Evolutionary conservation across 1,284 basidiomycete genomes (phyloP).

Genomic region (Cutaneotrichosporon sp.): DNA sequence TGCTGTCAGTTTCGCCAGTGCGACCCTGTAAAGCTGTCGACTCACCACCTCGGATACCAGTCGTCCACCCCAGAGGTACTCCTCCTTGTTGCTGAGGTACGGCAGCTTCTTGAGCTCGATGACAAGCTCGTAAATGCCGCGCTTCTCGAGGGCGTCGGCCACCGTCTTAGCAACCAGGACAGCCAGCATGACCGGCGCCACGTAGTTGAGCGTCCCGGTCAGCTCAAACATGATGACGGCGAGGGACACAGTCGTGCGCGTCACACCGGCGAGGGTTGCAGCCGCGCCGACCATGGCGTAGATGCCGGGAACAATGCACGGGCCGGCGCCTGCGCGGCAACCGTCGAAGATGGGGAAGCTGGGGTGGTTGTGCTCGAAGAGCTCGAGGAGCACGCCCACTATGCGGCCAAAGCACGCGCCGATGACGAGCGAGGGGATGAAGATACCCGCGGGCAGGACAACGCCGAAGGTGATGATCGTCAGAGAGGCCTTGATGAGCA

Average conservation of each 20-base stretch:
- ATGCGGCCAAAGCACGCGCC: slow-evolving; percentile 93
- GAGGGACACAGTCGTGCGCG: slow-evolving; percentile 70
- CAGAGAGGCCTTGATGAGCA: slow-evolving; percentile 77
- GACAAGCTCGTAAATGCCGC: slow-evolving; percentile 93
- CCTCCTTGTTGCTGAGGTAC: slow-evolving; percentile 85
- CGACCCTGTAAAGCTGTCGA: slow-evolving; percentile 30
- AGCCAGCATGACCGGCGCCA: slow-evolving; percentile 86
- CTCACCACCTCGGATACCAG: slow-evolving; percentile 74
- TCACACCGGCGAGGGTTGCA: slow-evolving; percentile 83
- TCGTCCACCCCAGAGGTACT: slow-evolving; percentile 79
- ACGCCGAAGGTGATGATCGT: slow-evolving; percentile 94
- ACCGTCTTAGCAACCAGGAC: slow-evolving; percentile 91
- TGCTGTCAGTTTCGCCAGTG: slow-evolving; percentile 28
- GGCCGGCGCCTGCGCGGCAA: slow-evolving; percentile 56
- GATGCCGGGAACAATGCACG: slow-evolving; percentile 68
- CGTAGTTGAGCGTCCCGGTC: slow-evolving; percentile 90
- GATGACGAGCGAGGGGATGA: slow-evolving; percentile 95
- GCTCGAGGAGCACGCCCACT: slow-evolving; percentile 80
- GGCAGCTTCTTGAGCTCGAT: slow-evolving; percentile 85
- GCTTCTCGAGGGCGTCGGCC: slow-evolving; percentile 87
- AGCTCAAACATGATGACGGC: slow-evolving; percentile 98
- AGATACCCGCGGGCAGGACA: slow-evolving; percentile 91
- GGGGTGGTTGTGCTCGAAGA: slow-evolving; percentile 69
- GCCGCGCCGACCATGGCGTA: slow-evolving; percentile 93
- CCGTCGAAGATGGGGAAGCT: slow-evolving; percentile 64